Evolutionary conservation across 345 rosid genomes (phyloP), one percentile per base, ranked within the genome.

Genomic region (Gossypium herbaceum): DNA sequence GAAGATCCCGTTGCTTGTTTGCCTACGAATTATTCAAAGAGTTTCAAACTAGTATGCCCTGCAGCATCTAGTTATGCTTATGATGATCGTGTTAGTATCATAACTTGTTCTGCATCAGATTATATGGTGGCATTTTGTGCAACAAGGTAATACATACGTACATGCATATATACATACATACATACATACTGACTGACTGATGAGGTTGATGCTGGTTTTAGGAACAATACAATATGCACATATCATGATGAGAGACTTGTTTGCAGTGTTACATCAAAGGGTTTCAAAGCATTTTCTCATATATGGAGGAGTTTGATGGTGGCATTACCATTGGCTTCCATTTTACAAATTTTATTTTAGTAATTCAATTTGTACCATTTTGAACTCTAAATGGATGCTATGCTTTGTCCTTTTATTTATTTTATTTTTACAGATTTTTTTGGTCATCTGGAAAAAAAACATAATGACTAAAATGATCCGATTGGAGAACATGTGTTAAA

Each of bases 11-110:
- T 19, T 1, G 71, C 80, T 2, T 90, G 92, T 75, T 61, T 67
- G 24, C 81, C 94, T 9, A 79, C 85, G 6, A 86, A 88, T 63
- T 90, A 86, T 71, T 86, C 94, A 22, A 86, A 27, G 75, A 80
- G 74, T 41, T 88, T 90, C 81, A 90, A 90, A 69, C 79, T 85
- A 59, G 82, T 76, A 2, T 90, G 92, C 77, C 92, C 94, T 44
- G 86, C 85, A 16, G 88, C 94, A 27, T 82, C 87, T 19, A 88
- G 90, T 75, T 90, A 86, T 65, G 92, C 92, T 5, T 79, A 75
- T 17, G 94, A 90, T 22, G 79, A 77, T 44, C 71, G 70, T 22
- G 73, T 88, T n/a, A 88, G 89, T 63, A 76, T 90, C 29, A 72
- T 84, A 58, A 84, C 91, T 44, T 90, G 94, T 77, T 68, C 82